Base-by-base conservation (phyloP, 2,329 filamentous ascomycete species). In the Alternaria rosae region DNA sequence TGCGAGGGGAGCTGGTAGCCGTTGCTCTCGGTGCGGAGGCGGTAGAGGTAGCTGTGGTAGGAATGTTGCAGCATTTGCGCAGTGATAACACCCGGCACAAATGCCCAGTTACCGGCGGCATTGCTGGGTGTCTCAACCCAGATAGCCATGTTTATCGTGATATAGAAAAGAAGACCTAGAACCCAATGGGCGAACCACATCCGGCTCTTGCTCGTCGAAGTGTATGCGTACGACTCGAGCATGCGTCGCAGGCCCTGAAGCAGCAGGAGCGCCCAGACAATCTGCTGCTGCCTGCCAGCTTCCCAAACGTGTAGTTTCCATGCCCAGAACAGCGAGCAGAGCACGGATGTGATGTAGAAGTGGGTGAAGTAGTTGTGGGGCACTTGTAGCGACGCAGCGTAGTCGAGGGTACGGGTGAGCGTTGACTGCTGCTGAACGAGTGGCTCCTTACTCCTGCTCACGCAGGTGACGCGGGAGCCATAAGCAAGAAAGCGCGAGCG, bases 181-280 rank as follows among this genome's bases (percentile, higher is more conserved):
- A 90, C 66, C 90, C 93, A 98, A 76, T 97, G 92, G 15, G 89
- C 87, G 65, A 94, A 80, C 88, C 90, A 93, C 94, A 99, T 99
- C 58, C 83, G 87, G 17, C 92, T 92, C 21, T 85, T 85, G 17
- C 89, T 92, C 6, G 88, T 84, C 4, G 89, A 92, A 5, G 89
- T 85, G 57, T 95, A 85, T 43, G 80, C 80, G 43, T 89, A 72
- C 70, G 89, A 91, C 81, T 98, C 95, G 69, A 89, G 91, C 41
- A 97, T 81, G 53, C 95, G 88, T 64, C 94, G 87, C 9, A 79
- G 77, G 42, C 90, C 92, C 79, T 98, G 95, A 8, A 92, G 78
- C 21, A 89, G 79, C 87, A 97, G 90, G 75, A 97, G 83, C 3
- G 83, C 62, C 89, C 91, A 95, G 12, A 86, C 86, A 15, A 93